Base-by-base conservation (phyloP, 2,329 filamentous ascomycete species). In the Colletotrichum somersetense region DNA sequence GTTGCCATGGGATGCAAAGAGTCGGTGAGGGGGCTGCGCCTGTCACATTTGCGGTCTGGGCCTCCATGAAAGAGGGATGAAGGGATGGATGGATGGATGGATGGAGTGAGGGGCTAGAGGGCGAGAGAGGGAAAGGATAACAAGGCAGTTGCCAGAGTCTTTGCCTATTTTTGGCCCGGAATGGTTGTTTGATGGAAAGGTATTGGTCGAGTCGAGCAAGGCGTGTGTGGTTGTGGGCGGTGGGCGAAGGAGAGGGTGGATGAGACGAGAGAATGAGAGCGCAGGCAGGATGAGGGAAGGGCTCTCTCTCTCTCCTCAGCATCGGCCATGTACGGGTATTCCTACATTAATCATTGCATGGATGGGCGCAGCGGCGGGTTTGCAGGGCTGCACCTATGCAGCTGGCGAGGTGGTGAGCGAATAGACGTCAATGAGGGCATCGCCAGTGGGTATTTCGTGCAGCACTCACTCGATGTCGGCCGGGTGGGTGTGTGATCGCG, bases 31-130 rank as follows among this genome's bases (percentile, higher is more conserved):
- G 55, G 55, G 59, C 61, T 57, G 67, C 62, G 61, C 67, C 71
- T 63, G 71, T 72, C 66, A 72, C 70, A 71, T 72, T 56, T 72
- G 70, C 70, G 71, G 71, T 71, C 71, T 71, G 71, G 67, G n/a
- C 44, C 67, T 50, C 50, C 62, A 12, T 52, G 44, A 40, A 30
- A 20, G 46, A 57, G 56, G 56, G 70, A 65, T 40, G 52, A 20
- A 12, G 10, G 55, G 53, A 53, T 42, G 67, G 59, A 50, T 18
- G 59, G 53, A 40, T 40, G 38, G 26, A 64, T 46, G 50, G 16
- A 7, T 8, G 55, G 59, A 58, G 33, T 61, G 59, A 52, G 40
- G 40, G 40, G 40, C 40, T 16, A 50, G 44, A 33, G 14, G 40
- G 20, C 12, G 5, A 18, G 30, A 35, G 40, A 40, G 18, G 42